Evolutionary conservation across 768 basidiomycete species (phyloP).

Genomic region (Hydnomerulius pinastri): DNA sequence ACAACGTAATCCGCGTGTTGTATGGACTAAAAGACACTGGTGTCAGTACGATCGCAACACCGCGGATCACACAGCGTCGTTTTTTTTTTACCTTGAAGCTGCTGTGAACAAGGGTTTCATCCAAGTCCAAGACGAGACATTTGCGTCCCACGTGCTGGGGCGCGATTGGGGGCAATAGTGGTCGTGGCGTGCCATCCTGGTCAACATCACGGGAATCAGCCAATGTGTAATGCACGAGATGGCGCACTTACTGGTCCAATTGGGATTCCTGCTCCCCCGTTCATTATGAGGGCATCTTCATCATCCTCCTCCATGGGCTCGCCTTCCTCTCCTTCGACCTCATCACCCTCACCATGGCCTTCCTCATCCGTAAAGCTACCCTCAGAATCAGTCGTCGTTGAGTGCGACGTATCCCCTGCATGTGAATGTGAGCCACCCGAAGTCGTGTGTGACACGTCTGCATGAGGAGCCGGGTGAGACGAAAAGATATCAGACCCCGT

Average conservation of each 20-base stretch:
- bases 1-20: conserved; percentile 96
- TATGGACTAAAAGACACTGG: conserved; percentile 64
- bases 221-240: background rate
- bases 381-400: conserved; percentile 34
- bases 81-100: conserved; percentile 95
- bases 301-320: conserved; percentile 78
- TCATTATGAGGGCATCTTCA: conserved; percentile 85
- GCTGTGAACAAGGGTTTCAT: conserved; percentile 96
- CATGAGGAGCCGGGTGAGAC: conserved; percentile 24
- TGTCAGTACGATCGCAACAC: conserved; percentile 11
- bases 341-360: conserved; percentile 68
- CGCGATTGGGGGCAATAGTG: conserved; percentile 83
- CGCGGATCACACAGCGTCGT: conserved; percentile 11
- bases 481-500: conserved; percentile 47
- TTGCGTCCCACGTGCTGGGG: conserved; percentile 86
- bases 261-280: conserved; percentile 94
- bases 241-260: conserved; percentile 75
- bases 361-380: conserved; percentile 61
- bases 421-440: conserved; percentile 29
- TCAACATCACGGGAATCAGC: conserved; percentile 6
- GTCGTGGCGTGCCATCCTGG: conserved; percentile 85
- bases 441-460: conserved; percentile 25
- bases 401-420: conserved; percentile 30
- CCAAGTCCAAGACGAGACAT: conserved; percentile 94
- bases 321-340: conserved; percentile 60